A percentile compares a stretch with the other conserved stretches of the same genome.
Evolutionary conservation across 179 eudicot species (phyloP).

Genomic region (Sideroxylon spinosum): DNA sequence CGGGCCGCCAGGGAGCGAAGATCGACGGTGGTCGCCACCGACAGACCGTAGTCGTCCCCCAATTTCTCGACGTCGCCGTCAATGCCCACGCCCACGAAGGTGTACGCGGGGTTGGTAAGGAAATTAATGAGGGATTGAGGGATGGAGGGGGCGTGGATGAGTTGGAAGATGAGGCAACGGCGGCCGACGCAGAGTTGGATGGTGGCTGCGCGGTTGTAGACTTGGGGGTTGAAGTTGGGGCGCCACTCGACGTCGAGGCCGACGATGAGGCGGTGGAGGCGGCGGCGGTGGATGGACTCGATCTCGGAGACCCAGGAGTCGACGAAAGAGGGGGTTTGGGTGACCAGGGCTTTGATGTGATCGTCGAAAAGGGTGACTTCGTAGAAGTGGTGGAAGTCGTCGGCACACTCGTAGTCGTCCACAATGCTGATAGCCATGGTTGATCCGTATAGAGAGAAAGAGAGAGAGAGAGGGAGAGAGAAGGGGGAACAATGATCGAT

Average conservation of each 20-base stretch:
- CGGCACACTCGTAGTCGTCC: constrained; percentile 22
- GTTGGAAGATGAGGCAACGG: constrained; percentile 40
- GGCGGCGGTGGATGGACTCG: constrained; percentile 22
- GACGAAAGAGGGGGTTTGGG: constrained; percentile 27
- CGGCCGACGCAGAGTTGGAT: constrained; percentile 41
- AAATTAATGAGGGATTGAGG: constrained; percentile 9
- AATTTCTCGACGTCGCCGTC: constrained; percentile 18
- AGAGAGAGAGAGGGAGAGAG: background rate
- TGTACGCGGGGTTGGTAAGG: constrained; percentile 14
- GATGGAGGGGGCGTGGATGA: constrained; percentile 21
- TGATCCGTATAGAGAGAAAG: background rate
- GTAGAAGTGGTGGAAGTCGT: constrained; percentile 26
- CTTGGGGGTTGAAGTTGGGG: constrained; percentile 23
- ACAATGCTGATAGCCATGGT: constrained; percentile 19
- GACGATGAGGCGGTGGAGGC: constrained; percentile 28
- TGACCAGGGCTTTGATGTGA: constrained; percentile 29
- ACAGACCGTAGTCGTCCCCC: constrained; percentile 9
- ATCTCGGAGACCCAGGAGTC: constrained; percentile 27
- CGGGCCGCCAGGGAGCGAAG: constrained; percentile 17
- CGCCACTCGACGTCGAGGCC: constrained; percentile 63
- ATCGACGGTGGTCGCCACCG: constrained; percentile 18
- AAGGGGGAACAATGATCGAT: background rate
- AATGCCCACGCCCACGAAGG: constrained; percentile 27
- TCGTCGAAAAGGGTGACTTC: constrained; percentile 26
- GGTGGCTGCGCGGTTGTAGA: constrained; percentile 30